Evolutionary conservation across 129 eudicot species (phyloP), one percentile per base, ranked within the genome.

Genomic region (Artemisia argyi): DNA sequence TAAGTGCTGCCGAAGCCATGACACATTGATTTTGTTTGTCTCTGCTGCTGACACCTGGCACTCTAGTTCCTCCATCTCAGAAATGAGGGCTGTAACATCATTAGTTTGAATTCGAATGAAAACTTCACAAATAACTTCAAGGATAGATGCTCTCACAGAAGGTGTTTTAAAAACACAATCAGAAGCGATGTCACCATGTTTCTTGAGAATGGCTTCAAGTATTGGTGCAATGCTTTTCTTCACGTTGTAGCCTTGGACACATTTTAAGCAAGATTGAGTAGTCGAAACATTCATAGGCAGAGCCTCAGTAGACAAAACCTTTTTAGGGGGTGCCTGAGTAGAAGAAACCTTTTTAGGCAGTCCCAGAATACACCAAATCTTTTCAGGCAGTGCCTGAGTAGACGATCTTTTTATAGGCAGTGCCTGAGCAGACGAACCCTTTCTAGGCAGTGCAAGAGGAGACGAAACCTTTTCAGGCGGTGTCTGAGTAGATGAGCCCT

Each of bases 141-240:
- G 78, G 17, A 73, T 19, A 16, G 53, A 65, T 0, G 74, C 69
- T 73, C 52, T 79, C 47, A 65, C 64, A 10, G 69, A 42, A 49
- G 78, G 56, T 59, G 69, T 55, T 11, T 51, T 72, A 47, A 44
- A 59, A 16, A 59, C 16, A 48, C 78, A 79, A 3, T 73, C 46
- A 28, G 53, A 50, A 26, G 75, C 78, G 2, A 79, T 79, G 14
- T 79, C 65, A 20, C 83, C 83, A 18, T 79, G 24, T 61, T 61
- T 61, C 47, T 61, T 28, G 19, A 61, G 14, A 13, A 61, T 61
- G 66, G 66, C 44, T 61, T 61, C 19, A 12, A 61, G 66, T 24
- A 61, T 26, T 13, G 66, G 66, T 26, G 66, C 47, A 28, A 26
- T 5, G 30, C 66, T 61, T 20, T 28, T 1, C 17, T 28, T 61